A percentile compares a stretch with the other conserved stretches of the same genome.
Conservation (phyloP, 768 basidiomycete genomes). For the Psilocybe cubensis region DNA sequence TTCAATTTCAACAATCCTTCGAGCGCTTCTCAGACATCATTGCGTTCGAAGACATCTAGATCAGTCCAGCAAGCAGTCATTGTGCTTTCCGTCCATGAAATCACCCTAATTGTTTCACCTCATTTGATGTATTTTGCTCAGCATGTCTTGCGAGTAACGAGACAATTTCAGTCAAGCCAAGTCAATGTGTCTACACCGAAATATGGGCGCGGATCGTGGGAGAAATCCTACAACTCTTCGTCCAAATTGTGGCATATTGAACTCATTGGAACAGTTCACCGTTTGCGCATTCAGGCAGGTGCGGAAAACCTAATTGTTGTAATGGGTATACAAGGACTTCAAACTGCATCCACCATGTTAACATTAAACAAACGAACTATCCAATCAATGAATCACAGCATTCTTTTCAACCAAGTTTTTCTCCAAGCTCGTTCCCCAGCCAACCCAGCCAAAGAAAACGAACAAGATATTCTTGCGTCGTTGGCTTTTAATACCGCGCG, state of each 20-base stretch:
- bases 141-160: conserved; percentile 53
- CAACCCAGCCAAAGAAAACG: conserved; percentile 37
- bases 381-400: conserved; percentile 49
- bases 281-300: conserved; percentile 59
- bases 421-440: conserved; percentile 62
- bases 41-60: conserved; percentile 37
- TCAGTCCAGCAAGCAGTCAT: conserved; percentile 34
- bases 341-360: conserved; percentile 39
- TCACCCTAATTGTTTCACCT: conserved; percentile 51
- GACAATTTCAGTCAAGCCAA: conserved; percentile 31
- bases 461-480: conserved; percentile 66
- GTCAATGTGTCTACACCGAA: conserved; percentile 15
- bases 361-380: conserved; percentile 29
- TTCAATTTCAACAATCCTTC: conserved; percentile 24
- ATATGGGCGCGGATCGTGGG: conserved; percentile 8
- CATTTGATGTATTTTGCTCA: conserved; percentile 64
- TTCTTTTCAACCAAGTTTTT: conserved; percentile 54
- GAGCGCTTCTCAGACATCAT: conserved; percentile 50
- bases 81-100: conserved; percentile 42
- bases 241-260: conserved; percentile 33
- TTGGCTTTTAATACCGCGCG: conserved; percentile 51
- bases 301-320: conserved; percentile 75
- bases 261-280: conserved; percentile 43
- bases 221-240: conserved; percentile 10
- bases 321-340: conserved; percentile 47